A percentile compares a stretch with the other conserved stretches of the same genome.
Evolutionary conservation across 495 filamentous ascomycete species (phyloP).

Genomic region (Chaetomium tenue): DNA sequence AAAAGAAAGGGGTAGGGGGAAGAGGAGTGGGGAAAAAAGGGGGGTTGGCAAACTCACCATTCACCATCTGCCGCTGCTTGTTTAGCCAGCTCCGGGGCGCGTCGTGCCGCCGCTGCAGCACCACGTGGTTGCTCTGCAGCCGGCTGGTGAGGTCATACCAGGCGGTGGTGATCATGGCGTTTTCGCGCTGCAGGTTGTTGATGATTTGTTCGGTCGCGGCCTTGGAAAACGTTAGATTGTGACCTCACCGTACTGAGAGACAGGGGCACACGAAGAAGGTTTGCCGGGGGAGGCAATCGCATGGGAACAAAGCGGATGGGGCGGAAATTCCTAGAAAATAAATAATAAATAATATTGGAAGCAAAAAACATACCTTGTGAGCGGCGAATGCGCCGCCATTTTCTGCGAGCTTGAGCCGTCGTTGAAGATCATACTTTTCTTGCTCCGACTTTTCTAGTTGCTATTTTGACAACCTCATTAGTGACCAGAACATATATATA

Average conservation of each 20-base stretch:
- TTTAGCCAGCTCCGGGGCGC: conserved; percentile 85
- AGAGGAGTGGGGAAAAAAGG: not conserved
- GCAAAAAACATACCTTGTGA: conserved; percentile 46
- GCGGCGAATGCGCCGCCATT: conserved; percentile 44
- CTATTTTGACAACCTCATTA: conserved; percentile 26
- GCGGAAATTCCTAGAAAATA: too few species aligned
- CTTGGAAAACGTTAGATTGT: conserved; percentile 25
- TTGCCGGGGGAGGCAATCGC: too few species aligned
- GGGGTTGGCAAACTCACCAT: conserved; percentile 40
- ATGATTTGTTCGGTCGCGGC: conserved; percentile 60
- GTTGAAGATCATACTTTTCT: conserved; percentile 48
- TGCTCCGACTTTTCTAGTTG: conserved; percentile 52
- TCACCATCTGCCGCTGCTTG: conserved; percentile 76
- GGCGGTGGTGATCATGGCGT: conserved; percentile 77
- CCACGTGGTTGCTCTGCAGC: conserved; percentile 84
- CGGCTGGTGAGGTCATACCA: conserved; percentile 88
- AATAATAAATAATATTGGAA: not conserved
- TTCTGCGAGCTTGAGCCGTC: conserved; percentile 47
- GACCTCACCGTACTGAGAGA: not conserved
- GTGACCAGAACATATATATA: conserved; percentile 5
- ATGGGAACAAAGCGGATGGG: not conserved
- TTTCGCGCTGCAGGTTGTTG: conserved; percentile 76
- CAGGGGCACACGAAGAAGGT: too few species aligned
- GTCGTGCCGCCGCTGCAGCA: conserved; percentile 70
- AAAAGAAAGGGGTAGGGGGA: too few species aligned